These are phyloP conservation scores for Cutaneotrichosporon dermatis DNA, from an alignment of 1,284 basidiomycete genomes.

Conservation along the genomic window DNA sequence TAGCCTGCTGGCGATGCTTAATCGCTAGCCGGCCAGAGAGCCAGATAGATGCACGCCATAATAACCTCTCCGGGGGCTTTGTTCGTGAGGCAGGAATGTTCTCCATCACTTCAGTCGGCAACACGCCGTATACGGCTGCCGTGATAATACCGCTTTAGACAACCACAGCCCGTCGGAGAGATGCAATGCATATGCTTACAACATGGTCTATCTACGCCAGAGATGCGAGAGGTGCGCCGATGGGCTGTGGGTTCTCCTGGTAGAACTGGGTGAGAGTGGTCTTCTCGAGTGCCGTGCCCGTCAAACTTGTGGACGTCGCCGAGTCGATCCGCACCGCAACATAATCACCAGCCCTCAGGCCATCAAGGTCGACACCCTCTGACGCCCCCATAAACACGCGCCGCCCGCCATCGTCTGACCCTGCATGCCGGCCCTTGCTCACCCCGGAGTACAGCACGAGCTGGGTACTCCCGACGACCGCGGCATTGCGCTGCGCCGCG, in stretches of 20 bases:
- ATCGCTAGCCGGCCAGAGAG: neutral
- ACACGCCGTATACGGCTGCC: too few relatives aligned
- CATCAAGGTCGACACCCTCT: neutral
- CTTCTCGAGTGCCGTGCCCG: conserved; percentile 1
- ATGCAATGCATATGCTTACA: conserved; percentile 3
- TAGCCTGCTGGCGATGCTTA: conserved; percentile 33
- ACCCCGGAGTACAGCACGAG: neutral
- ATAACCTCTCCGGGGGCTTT: too few relatives aligned
- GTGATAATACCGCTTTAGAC: too few relatives aligned
- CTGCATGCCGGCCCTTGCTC: conserved; percentile 2
- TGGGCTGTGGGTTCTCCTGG: conserved; percentile 1
- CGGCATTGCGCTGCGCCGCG: conserved; percentile 2
- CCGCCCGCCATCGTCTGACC: conserved; percentile 5
- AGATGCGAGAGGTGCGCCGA: neutral
- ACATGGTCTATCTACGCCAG: neutral
- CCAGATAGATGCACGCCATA: too few relatives aligned
- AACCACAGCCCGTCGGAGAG: neutral
- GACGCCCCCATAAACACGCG: conserved; percentile 4
- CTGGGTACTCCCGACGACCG: conserved; percentile 1
- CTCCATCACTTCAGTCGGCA: too few relatives aligned
- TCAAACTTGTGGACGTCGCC: neutral
- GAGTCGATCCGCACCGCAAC: conserved; percentile 2
- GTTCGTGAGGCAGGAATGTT: too few relatives aligned
- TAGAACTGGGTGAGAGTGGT: conserved; percentile 4
- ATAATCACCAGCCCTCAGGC: conserved; percentile 1